phyloP scores from a whole-genome alignment of 768 basidiomycete species.

The Suillus americanus region DNA sequence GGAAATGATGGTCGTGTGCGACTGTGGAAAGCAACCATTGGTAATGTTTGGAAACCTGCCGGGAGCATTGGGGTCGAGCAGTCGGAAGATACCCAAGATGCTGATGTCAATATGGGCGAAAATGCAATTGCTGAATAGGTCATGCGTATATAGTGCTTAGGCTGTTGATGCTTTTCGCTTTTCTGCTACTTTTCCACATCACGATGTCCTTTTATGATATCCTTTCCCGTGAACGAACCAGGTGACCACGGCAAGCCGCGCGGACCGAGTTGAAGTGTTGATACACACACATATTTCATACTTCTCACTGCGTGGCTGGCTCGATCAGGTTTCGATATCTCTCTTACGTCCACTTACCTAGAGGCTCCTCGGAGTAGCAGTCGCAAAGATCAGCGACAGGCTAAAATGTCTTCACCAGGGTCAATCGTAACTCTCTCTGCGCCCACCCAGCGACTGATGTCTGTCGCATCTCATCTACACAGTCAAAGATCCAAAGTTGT shows the following conservation, averaged over 20 bases:
- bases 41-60: constrained; percentile 81
- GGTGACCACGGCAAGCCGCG: constrained; percentile 1
- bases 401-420: constrained; percentile 27
- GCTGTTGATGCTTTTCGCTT: neutral
- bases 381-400: neutral
- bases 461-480: constrained; percentile 22
- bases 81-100: constrained; percentile 47
- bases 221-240: neutral
- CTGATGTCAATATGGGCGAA: constrained; percentile 47
- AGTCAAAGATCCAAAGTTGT: constrained; percentile 44
- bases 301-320: neutral
- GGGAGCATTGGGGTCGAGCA: constrained; percentile 84
- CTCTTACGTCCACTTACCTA: neutral
- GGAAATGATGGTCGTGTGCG: constrained; percentile 83
- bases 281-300: neutral
- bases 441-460: constrained; percentile 24
- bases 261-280: neutral
- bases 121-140: constrained; percentile 33
- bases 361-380: neutral
- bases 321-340: neutral
- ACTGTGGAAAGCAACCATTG: constrained; percentile 82
- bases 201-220: neutral
- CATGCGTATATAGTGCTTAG: neutral
- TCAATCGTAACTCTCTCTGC: constrained; percentile 16
- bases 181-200: neutral